phyloP scores from a whole-genome alignment of 108 stramenopile species.

The Skeletonema marinoi region DNA sequence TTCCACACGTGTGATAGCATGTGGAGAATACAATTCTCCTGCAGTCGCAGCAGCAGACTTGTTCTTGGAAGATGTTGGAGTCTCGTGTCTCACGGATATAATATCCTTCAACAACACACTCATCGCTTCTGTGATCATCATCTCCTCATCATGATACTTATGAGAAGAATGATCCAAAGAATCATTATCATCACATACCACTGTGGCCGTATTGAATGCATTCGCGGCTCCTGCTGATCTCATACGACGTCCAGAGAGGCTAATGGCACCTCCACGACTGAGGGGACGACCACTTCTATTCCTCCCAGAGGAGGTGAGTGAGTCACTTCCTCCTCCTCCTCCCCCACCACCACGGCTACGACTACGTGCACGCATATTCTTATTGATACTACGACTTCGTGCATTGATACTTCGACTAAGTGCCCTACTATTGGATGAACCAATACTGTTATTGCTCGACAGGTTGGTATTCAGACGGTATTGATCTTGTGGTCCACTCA shows the following conservation, averaged over 20 bases:
- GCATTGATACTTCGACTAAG: background rate
- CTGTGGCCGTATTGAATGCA: background rate
- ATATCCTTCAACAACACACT: background rate
- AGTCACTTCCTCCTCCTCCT: background rate
- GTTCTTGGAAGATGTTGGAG: background rate
- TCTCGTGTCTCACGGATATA: background rate
- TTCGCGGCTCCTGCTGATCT: constrained; percentile 3
- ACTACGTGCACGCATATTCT: constrained; percentile 1
- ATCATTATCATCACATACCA: background rate
- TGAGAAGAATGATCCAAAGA: background rate
- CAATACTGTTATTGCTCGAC: background rate
- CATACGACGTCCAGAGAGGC: background rate
- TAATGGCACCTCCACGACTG: background rate
- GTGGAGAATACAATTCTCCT: background rate
- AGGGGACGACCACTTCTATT: background rate
- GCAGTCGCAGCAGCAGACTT: background rate
- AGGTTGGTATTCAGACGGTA: background rate
- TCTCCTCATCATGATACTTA: background rate
- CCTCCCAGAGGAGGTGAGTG: background rate
- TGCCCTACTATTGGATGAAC: background rate
- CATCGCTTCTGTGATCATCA: background rate
- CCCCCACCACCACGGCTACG: background rate
- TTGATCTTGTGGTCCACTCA: background rate
- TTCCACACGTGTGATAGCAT: background rate
- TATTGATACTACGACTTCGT: background rate